phyloP scores from a whole-genome alignment of 1,284 basidiomycete species.

The Baeospora myosura region DNA sequence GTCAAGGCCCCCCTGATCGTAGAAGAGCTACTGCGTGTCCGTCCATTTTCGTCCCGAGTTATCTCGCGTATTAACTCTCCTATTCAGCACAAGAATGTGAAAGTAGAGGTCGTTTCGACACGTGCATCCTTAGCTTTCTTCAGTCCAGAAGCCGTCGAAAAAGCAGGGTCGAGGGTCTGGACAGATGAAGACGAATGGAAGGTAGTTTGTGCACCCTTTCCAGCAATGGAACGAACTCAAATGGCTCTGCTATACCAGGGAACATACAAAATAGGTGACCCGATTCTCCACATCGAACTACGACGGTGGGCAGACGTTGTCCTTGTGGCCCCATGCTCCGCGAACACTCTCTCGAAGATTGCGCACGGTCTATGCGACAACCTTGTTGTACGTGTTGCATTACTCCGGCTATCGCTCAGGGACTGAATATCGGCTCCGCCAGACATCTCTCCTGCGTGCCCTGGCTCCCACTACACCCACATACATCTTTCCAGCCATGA shows the following conservation, averaged over 20 bases:
- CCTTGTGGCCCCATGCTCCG: slow-evolving; percentile 89
- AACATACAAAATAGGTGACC: slow-evolving; percentile 72
- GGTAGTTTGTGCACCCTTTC: slow-evolving; percentile 28
- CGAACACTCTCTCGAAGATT: slow-evolving; percentile 92
- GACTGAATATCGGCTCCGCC: slow-evolving; percentile 5
- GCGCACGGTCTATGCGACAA: slow-evolving; percentile 87
- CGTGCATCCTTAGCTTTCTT: slow-evolving; percentile 77
- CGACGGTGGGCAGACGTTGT: slow-evolving; percentile 95
- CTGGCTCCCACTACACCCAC: slow-evolving; percentile 77
- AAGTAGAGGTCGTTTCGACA: slow-evolving; percentile 82
- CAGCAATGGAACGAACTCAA: no score
- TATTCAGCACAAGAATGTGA: slow-evolving; percentile 61
- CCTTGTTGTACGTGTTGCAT: slow-evolving; percentile 54
- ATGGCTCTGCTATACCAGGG: slow-evolving; percentile 32
- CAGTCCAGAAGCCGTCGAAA: slow-evolving; percentile 44
- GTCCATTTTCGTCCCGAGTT: slow-evolving; percentile 19
- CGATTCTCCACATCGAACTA: slow-evolving; percentile 94
- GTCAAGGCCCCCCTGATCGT: slow-evolving; percentile 91
- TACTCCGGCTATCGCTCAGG: neutral
- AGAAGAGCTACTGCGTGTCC: slow-evolving; percentile 62
- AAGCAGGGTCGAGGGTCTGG: slow-evolving; percentile 70
- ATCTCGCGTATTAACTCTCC: slow-evolving; percentile 7
- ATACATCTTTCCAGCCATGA: slow-evolving; percentile 95
- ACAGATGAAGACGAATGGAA: slow-evolving; percentile 89
- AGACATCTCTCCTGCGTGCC: slow-evolving; percentile 90